phyloP scores from a whole-genome alignment of 306 rosid genomes.

The Heteromeles arbutifolia region DNA sequence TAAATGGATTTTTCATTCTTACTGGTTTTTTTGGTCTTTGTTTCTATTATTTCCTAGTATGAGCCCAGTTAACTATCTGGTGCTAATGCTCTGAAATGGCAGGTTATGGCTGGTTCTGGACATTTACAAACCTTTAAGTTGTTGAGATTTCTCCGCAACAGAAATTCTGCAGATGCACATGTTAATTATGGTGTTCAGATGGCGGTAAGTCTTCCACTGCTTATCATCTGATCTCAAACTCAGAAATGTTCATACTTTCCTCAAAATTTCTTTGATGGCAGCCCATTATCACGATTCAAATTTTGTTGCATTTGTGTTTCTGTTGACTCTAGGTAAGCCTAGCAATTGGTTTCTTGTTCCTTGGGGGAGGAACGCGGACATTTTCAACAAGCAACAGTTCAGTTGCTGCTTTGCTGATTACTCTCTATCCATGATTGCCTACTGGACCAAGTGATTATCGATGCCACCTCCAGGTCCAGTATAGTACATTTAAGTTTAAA shows the following conservation, averaged over 20 bases:
- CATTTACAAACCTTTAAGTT: constrained; percentile 81
- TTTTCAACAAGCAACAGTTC: constrained; percentile 84
- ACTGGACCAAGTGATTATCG: constrained; percentile 91
- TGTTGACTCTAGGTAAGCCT: constrained; percentile 68
- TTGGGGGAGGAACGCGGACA: constrained; percentile 95
- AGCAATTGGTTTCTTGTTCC: constrained; percentile 90
- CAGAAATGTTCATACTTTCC: not conserved
- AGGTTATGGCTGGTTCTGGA: constrained; percentile 99
- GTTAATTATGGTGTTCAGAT: constrained; percentile 88
- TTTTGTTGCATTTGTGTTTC: constrained; percentile 11
- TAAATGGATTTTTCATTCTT: constrained; percentile 23
- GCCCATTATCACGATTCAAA: not conserved
- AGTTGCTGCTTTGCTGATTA: constrained; percentile 82
- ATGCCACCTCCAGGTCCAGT: constrained; percentile 92
- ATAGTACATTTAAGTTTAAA: constrained; percentile 1
- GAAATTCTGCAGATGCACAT: constrained; percentile 88
- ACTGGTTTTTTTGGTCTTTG: not conserved
- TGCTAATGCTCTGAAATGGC: constrained; percentile 28
- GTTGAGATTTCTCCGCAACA: constrained; percentile 79
- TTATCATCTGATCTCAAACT: not conserved
- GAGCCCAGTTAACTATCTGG: constrained; percentile 8
- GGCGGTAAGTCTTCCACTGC: constrained; percentile 67
- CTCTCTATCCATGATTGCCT: constrained; percentile 96
- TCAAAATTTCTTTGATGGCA: not conserved
- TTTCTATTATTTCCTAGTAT: not conserved